A percentile compares a stretch with the other conserved stretches of the same genome.
Conservation (phyloP, 2,329 filamentous ascomycete species). For the Colletotrichum limetticola region DNA sequence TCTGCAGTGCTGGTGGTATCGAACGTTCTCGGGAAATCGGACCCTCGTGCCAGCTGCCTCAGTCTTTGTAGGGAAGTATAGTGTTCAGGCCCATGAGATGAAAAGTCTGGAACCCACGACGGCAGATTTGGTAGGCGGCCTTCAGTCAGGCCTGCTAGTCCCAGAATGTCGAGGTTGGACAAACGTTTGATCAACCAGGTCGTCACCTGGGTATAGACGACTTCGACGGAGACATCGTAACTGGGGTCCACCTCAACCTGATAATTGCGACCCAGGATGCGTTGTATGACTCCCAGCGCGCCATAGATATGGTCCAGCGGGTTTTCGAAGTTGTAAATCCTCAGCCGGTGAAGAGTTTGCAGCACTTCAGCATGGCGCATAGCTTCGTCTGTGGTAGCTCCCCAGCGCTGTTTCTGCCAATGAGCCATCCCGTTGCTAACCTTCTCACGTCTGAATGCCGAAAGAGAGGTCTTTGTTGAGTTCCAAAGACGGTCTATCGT, state of each 20-base stretch:
- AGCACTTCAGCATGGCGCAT: slow-evolving; percentile 11
- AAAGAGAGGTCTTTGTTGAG: background rate
- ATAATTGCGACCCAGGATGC: slow-evolving; percentile 10
- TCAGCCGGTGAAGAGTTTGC: slow-evolving; percentile 16
- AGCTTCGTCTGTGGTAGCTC: slow-evolving; percentile 7
- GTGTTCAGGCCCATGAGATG: background rate
- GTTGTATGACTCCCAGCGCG: slow-evolving; percentile 6
- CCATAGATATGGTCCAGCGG: slow-evolving; percentile 16
- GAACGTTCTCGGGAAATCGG: background rate
- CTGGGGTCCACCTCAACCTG: background rate
- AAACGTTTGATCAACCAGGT: slow-evolving; percentile 4
- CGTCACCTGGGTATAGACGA: slow-evolving; percentile 5
- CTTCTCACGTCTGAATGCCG: background rate
- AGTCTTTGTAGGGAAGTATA: slow-evolving; percentile 9
- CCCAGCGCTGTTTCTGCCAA: slow-evolving; percentile 20
- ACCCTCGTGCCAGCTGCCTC: background rate
- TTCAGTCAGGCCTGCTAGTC: slow-evolving; percentile 2
- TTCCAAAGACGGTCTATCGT: slow-evolving; percentile 19
- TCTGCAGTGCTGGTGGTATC: background rate
- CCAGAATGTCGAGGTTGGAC: slow-evolving; percentile 21
- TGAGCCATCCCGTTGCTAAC: background rate
- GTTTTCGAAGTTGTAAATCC: slow-evolving; percentile 11
- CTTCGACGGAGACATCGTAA: slow-evolving; percentile 5
- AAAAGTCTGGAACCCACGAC: slow-evolving; percentile 24
- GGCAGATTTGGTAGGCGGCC: slow-evolving; percentile 1